A percentile compares a stretch with the other conserved stretches of the same genome.
phyloP scores from a whole-genome alignment of 1,284 basidiomycete species.

The Sanguinoderma infundibulare region DNA sequence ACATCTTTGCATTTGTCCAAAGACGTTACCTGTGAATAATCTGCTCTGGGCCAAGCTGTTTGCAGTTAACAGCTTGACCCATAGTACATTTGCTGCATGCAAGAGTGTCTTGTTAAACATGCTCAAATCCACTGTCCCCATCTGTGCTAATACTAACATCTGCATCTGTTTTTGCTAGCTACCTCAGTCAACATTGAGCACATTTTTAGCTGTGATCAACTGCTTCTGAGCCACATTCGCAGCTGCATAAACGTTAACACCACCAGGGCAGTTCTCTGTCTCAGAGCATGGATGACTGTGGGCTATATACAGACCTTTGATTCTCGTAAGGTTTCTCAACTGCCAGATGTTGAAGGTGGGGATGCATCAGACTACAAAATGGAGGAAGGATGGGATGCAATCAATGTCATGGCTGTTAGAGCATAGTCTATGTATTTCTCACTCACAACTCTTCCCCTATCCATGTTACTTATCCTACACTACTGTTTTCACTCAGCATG shows the following conservation, averaged over 20 bases:
- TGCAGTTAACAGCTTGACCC: too few species aligned
- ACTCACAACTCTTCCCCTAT: too few species aligned
- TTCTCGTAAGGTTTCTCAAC: background rate
- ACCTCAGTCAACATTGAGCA: conserved; percentile 27
- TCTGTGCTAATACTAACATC: too few species aligned
- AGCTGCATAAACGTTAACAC: conserved; percentile 26
- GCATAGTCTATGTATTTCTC: too few species aligned
- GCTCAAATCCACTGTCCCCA: too few species aligned
- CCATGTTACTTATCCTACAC: too few species aligned
- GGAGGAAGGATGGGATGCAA: background rate
- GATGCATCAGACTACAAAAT: background rate
- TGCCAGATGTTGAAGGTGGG: background rate
- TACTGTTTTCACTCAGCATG: too few species aligned
- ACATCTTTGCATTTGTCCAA: too few species aligned
- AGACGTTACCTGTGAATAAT: too few species aligned
- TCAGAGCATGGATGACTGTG: conserved; percentile 26
- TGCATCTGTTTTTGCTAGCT: background rate
- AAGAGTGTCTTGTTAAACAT: too few species aligned
- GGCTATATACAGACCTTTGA: background rate
- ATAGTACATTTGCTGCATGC: too few species aligned
- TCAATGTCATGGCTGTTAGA: background rate
- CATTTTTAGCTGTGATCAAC: conserved; percentile 31
- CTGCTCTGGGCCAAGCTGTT: too few species aligned
- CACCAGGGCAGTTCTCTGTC: conserved; percentile 29
- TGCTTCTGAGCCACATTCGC: conserved; percentile 26